Evolutionary conservation across 495 filamentous ascomycete species (phyloP).

Genomic region (Aspergillus steynii): DNA sequence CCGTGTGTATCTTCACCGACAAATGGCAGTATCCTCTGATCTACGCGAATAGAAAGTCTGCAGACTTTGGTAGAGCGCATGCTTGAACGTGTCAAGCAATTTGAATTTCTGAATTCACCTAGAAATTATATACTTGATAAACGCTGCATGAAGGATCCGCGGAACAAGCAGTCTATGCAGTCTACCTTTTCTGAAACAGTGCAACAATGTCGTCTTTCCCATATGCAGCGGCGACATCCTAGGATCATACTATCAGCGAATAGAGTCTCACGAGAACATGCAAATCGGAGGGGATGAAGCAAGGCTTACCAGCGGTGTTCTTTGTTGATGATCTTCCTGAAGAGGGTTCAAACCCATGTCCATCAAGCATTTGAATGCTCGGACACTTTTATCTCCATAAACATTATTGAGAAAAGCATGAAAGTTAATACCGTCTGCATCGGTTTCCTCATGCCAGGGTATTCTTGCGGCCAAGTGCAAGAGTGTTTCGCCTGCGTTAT

Average conservation of each 20-base stretch:
- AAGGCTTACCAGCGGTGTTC: conserved; percentile 1
- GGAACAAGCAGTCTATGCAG: no score
- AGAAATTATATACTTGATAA: no score
- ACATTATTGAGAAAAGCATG: background rate
- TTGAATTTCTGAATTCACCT: no score
- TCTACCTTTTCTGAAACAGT: conserved; percentile 8
- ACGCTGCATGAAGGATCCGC: no score
- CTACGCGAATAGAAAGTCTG: no score
- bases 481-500: conserved; percentile 5
- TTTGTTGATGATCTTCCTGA: conserved; percentile 5
- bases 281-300: background rate
- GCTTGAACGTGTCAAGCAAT: no score
- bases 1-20: no score
- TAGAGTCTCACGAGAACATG: background rate
- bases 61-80: no score
- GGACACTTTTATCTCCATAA: background rate
- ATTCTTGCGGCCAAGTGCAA: conserved; percentile 4
- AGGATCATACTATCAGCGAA: background rate
- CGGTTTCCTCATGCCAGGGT: no score
- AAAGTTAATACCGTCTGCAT: no score
- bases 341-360: conserved; percentile 9
- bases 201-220: conserved; percentile 4
- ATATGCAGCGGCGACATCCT: conserved; percentile 13
- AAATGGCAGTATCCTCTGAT: no score
- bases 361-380: conserved; percentile 2